These are phyloP conservation scores for Epichloe brachyelytri DNA, from an alignment of 2,329 filamentous ascomycete genomes.

Conservation along the genomic window DNA sequence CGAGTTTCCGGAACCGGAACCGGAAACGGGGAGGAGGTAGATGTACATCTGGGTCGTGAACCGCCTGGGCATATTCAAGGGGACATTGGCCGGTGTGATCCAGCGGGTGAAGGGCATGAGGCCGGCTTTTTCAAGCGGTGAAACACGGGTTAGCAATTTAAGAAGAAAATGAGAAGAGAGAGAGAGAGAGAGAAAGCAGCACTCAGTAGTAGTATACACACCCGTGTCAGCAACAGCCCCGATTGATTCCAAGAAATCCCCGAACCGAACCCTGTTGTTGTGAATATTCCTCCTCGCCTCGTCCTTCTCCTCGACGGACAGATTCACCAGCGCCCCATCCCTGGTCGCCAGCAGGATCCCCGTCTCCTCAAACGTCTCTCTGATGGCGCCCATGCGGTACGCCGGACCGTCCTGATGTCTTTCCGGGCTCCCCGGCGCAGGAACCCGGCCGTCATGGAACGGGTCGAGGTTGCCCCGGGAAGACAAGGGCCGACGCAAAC, in stretches of 20 bases:
- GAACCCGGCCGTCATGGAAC: slow-evolving; percentile 57
- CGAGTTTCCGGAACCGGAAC: slow-evolving; percentile 19
- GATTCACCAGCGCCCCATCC: slow-evolving; percentile 43
- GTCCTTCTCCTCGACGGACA: slow-evolving; percentile 48
- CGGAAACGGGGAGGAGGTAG: slow-evolving; percentile 58
- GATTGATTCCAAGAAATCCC: slow-evolving; percentile 45
- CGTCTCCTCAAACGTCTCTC: slow-evolving; percentile 92
- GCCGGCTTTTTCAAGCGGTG: slow-evolving; percentile 29
- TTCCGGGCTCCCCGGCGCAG: slow-evolving; percentile 29
- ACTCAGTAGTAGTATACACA: slow-evolving; percentile 19
- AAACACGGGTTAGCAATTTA: not conserved
- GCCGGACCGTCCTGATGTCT: slow-evolving; percentile 58
- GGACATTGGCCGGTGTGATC: slow-evolving; percentile 65
- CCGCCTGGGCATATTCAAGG: slow-evolving; percentile 37
- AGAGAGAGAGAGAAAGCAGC: not conserved
- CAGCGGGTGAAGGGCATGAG: slow-evolving; percentile 80
- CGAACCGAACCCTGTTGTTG: slow-evolving; percentile 49
- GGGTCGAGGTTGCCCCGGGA: slow-evolving; percentile 72
- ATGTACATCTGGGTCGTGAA: slow-evolving; percentile 97
- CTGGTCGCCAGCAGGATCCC: slow-evolving; percentile 64
- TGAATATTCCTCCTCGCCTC: slow-evolving; percentile 58
- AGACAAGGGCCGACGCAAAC: slow-evolving; percentile 88
- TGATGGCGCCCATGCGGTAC: slow-evolving; percentile 72
- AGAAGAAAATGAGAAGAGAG: not conserved
- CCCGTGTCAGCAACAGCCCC: slow-evolving; percentile 54